Base-by-base conservation (phyloP, 2,329 filamentous ascomycete genomes). In the Coniella lustricola region DNA sequence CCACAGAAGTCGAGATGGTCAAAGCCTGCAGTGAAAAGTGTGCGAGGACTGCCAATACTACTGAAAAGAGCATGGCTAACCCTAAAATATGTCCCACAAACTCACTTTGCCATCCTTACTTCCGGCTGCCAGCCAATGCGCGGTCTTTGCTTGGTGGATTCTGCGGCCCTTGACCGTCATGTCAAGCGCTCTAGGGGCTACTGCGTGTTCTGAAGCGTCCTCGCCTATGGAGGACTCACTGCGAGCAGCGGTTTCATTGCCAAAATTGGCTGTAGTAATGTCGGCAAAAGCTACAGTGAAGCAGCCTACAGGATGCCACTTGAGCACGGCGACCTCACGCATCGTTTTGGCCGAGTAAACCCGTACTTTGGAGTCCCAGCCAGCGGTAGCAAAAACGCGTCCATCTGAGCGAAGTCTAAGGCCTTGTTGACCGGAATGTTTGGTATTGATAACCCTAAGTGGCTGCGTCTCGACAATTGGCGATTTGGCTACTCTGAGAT, bases 71-170 rank as follows among this genome's bases (percentile, higher is more conserved):
- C 25, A 29, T 29, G 25, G 10, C 25, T n/a, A 22, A 8, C 3
- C 13, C 70, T 59, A 90, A 64, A 93, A 98, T 50, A 97, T 82
- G 69, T 96, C 88, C 93, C 93, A 98, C 57, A 98, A 70, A 62
- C 89, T 95, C 54, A 97, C 81, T 64, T 94, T 95, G 16, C 91
- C 93, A 69, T 97, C 93, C 64, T 97, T 98, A 48, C 87, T 86
- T 1, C 93, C 93, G 1, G 82, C 88, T 16, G 85, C 93, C 44
- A 97, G 65, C 90, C 91, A 97, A 65, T 97, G 91, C 20, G 84
- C 85, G 44, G 71, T 72, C 59, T 78, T 82, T 10, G 85, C 83
- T 57, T 81, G 82, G 32, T 70, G 70, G 18, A 81, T 71, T 48
- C 87, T 73, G 55, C 80, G 77, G 32, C 82, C 76, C 51, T 80